Evolutionary conservation across 2,329 filamentous ascomycete genomes (phyloP).

Genomic region (Exophiala calicioides): DNA sequence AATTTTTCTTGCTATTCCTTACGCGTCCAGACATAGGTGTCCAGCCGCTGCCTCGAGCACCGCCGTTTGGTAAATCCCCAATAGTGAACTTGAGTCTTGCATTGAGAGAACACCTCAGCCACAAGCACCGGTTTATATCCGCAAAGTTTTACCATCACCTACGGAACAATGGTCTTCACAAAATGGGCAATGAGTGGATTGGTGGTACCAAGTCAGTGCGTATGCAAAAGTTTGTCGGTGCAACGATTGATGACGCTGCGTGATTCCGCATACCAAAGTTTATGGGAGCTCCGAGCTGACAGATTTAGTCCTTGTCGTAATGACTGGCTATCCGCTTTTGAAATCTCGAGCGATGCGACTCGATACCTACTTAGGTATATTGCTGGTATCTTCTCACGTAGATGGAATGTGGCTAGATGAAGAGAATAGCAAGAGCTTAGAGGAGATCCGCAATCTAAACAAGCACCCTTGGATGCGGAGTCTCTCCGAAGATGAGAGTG

Average conservation of each 20-base stretch:
- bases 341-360: slow-evolving; percentile 2
- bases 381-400: not conserved
- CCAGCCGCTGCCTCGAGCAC: slow-evolving; percentile 2
- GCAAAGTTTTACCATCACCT: slow-evolving; percentile 1
- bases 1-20: not conserved
- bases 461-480: slow-evolving; percentile 1
- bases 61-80: slow-evolving; percentile 2
- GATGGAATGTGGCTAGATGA: slow-evolving; percentile 3
- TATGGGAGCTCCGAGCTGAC: not conserved
- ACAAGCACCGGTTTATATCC: not conserved
- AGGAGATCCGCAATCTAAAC: slow-evolving; percentile 5
- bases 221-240: not conserved
- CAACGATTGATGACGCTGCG: not conserved
- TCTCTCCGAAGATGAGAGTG: slow-evolving; percentile 2
- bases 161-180: not conserved
- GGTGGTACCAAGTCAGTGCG: slow-evolving; percentile 1
- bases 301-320: not conserved
- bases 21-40: slow-evolving; percentile 1
- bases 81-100: not conserved
- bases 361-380: slow-evolving; percentile 1
- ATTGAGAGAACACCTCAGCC: slow-evolving; percentile 1
- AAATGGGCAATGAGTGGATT: slow-evolving; percentile 3
- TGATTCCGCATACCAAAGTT: not conserved
- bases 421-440: slow-evolving; percentile 1
- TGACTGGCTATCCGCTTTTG: slow-evolving; percentile 2